Base-by-base conservation (phyloP, 495 filamentous ascomycete genomes). In the Parmelia sp. region DNA sequence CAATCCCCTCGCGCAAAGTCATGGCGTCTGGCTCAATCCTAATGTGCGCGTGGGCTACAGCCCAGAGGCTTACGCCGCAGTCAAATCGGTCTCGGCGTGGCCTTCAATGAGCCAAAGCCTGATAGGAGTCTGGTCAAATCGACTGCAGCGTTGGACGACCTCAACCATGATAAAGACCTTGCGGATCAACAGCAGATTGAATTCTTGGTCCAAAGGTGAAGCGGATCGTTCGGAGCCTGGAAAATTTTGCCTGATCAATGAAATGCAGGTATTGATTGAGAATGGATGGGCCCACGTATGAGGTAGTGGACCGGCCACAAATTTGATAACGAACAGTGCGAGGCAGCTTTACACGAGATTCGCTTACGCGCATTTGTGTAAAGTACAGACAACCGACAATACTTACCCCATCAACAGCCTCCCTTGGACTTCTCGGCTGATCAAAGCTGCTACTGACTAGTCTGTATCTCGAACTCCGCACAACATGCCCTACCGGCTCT, bases 271-370 rank as follows among this genome's bases (percentile, higher is more conserved):
- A 44, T 75, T 93, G 65, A 81, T 83, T 69, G 66, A 79, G 57
- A 88, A 88, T 72, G 90, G 90, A 23, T 94, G 89, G 90, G 81
- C 79, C 60, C 90, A 92, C 81, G 77, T 91, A 55, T 90, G 74
- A 72, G 35, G n/a, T 17, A 36, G 58, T 44, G 47, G 17, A 44
- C 8, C 6, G 15, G 10, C 14, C 7, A 23, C 14, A 7, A 33
- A 4, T 19, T n/a, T 15, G 2, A 29, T 27, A 17, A 1, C 25
- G 15, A 17, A 17, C 0, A 29, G 0, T 36, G 35, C 11, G 29
- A 51, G 23, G 47, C 25, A 29, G 17, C 27, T 2, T 1, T 31
- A 29, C 12, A 31, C 25, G 14, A 19, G 15, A 17, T 19, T 4
- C 14, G 49, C 49, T 29, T 29, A 17, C 49, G 9, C n/a, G 14